Evolutionary conservation across 2,329 filamentous ascomycete genomes (phyloP).

Genomic region (Cytospora mali): DNA sequence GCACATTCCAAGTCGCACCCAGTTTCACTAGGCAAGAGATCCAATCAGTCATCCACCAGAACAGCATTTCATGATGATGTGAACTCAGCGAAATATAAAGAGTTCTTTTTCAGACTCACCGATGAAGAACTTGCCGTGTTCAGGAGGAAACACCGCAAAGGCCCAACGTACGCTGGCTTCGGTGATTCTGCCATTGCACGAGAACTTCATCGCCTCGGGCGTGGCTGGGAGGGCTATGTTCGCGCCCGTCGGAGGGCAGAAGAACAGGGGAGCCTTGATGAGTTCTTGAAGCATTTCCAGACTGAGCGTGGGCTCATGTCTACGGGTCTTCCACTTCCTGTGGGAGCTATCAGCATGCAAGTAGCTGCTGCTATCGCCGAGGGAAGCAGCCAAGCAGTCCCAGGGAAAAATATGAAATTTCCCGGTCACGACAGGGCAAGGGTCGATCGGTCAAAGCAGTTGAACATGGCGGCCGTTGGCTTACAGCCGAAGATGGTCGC

Average conservation of each 20-base stretch:
- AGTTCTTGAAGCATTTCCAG: not conserved
- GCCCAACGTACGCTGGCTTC: not conserved
- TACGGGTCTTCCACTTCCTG: not conserved
- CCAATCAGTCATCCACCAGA: not conserved
- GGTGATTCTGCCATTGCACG: not conserved
- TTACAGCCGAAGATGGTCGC: not conserved
- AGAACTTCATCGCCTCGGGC: slow-evolving; percentile 4
- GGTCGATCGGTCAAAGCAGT: not conserved
- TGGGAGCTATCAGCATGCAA: not conserved
- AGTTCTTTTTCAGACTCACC: slow-evolving; percentile 4
- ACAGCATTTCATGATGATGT: not conserved
- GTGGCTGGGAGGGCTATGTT: slow-evolving; percentile 8
- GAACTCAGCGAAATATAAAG: not conserved
- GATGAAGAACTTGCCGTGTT: not conserved
- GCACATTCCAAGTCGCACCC: not conserved
- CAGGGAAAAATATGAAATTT: no score
- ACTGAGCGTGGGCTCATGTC: not conserved
- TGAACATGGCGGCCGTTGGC: not conserved
- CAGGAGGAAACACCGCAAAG: slow-evolving; percentile 1
- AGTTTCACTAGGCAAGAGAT: not conserved
- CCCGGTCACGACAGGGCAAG: not conserved
- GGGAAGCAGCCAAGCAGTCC: not conserved
- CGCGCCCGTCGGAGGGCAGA: not conserved
- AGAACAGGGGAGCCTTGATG: not conserved
- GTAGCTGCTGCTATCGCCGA: not conserved